Evolutionary conservation across 805 yeast species (phyloP), one percentile per base, ranked within the genome.

Genomic region (Barnettozyma siamensis): DNA sequence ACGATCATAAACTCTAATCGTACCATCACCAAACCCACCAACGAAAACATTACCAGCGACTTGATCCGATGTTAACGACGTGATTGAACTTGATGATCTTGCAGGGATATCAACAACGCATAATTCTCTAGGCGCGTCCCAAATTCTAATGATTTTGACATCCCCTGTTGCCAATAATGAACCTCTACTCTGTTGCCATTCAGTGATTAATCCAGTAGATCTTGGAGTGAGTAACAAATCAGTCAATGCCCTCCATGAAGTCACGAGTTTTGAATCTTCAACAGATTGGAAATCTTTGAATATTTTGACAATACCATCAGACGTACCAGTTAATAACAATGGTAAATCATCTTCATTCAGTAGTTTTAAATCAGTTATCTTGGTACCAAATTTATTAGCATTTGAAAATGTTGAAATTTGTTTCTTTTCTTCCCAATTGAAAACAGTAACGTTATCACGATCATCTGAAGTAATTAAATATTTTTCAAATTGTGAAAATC

Each of bases 181-280:
- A 0, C 99, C 99, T 45, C 96, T 69, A 34, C 93, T 83, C 57
- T 93, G 99, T 60, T 91, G 98, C 99, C 99, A 93, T 51, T 93
- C 98, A 10, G 89, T 78, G 16, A 88, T 73, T 39, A 91, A 66
- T 4, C 96, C 96, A 13, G 87, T 78, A 21, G 88, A 81, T 53
- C 86, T 73, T 20, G 91, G 85, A 0, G 95, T 82, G 20, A 88
- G 69, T 15, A 88, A 64, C 55, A 91, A 70, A 59, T 89, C 96
- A 0, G 95, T 83, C 43, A 93, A 69, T 0, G 95, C 96, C 59
- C 96, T 75, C 97, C 98, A 93, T 1, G 96, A 77, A 0, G 95
- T 75, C 3, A 88, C 78, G 39, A 87, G 62, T 50, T 83, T 82
- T 7, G 80, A 69, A 5, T 70, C 66, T 4, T 69, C 70, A 7